Percentiles rank a stretch among this genome's conserved stretches.
These are phyloP conservation scores for Croton setiger DNA, from an alignment of 441 rosid genomes.

Conservation along the genomic window DNA sequence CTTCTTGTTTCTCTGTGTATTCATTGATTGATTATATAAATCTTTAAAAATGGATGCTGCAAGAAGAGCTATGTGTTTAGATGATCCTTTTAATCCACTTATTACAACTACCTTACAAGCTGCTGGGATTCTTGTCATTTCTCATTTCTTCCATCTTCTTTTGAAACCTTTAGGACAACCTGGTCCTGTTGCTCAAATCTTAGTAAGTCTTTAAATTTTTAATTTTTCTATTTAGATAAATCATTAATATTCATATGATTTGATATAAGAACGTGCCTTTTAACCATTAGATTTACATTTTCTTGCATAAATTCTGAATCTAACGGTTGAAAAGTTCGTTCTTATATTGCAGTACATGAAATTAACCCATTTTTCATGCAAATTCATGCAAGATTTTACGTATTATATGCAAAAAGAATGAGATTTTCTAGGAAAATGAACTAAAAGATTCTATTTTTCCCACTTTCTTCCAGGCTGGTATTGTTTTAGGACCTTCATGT, in stretches of 20 bases:
- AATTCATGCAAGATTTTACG: too few species aligned
- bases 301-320: too few species aligned
- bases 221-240: too few species aligned
- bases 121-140: conserved; percentile 57
- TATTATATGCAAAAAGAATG: too few species aligned
- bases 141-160: conserved; percentile 60
- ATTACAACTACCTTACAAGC: conserved; percentile 48
- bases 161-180: conserved; percentile 70
- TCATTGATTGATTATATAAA: too few species aligned
- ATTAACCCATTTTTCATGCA: too few species aligned
- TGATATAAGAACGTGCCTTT: too few species aligned
- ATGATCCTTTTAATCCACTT: conserved; percentile 54
- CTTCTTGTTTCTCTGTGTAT: background rate
- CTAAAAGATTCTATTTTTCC: background rate
- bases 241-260: background rate
- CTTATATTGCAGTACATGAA: too few species aligned
- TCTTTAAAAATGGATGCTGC: conserved; percentile 27
- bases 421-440: background rate
- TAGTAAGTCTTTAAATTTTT: conserved; percentile 29
- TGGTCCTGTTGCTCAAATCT: conserved; percentile 70
- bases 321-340: too few species aligned
- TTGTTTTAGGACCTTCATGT: conserved; percentile 61
- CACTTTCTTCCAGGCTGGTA: conserved; percentile 53
- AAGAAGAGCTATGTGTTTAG: conserved; percentile 20
- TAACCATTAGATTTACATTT: too few species aligned